These are phyloP conservation scores for Diplocarpon mali DNA, from an alignment of 2,329 filamentous ascomycete species.

Conservation along the genomic window DNA sequence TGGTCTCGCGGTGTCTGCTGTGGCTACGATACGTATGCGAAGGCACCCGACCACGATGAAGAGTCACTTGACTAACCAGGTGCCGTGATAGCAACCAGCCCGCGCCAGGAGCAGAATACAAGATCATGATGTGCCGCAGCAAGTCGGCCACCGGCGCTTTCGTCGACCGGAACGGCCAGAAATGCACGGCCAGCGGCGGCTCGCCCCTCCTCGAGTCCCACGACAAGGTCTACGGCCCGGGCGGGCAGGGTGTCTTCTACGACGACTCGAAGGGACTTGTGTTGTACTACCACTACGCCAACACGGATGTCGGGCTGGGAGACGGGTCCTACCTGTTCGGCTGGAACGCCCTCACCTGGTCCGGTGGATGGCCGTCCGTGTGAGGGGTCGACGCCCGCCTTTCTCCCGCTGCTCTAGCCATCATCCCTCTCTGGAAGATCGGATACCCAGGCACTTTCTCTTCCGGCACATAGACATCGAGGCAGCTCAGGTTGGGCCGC, in stretches of 20 bases:
- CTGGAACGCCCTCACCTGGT: conserved; percentile 35
- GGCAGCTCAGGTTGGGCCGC: too few species aligned
- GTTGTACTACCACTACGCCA: conserved; percentile 52
- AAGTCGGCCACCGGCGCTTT: conserved; percentile 40
- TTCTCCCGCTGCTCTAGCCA: not conserved
- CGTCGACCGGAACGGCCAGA: conserved; percentile 41
- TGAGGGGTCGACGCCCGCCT: not conserved
- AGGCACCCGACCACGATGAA: conserved; percentile 10
- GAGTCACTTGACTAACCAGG: not conserved
- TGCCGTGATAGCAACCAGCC: conserved; percentile 27
- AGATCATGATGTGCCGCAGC: conserved; percentile 53
- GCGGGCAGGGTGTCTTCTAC: conserved; percentile 49
- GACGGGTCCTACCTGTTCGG: conserved; percentile 37
- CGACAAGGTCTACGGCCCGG: conserved; percentile 50
- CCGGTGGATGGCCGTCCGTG: conserved; percentile 34
- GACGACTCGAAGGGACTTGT: conserved; percentile 40
- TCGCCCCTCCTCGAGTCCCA: conserved; percentile 50
- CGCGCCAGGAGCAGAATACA: conserved; percentile 49
- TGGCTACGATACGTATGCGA: conserved; percentile 35
- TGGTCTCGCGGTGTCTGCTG: conserved; percentile 52
- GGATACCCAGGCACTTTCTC: too few species aligned
- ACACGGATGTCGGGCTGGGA: conserved; percentile 40
- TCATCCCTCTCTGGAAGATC: too few species aligned
- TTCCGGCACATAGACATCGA: too few species aligned
- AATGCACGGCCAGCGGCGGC: conserved; percentile 46